Evolutionary conservation across 2,329 filamentous ascomycete species (phyloP).

Genomic region (Clonostachys rosea): DNA sequence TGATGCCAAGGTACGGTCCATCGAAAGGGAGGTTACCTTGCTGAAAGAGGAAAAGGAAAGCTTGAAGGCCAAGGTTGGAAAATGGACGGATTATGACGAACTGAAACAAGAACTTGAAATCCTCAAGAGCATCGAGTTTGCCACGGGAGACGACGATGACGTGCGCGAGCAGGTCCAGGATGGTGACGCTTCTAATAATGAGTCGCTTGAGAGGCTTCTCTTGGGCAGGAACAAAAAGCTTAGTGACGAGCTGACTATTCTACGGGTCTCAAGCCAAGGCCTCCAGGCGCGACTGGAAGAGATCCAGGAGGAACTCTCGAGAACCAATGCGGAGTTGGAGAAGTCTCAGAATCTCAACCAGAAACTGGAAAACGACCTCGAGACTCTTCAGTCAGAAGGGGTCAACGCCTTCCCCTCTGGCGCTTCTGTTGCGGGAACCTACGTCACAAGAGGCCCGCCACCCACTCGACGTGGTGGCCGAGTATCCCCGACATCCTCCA

Average conservation of each 20-base stretch:
- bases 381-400: constrained; percentile 80
- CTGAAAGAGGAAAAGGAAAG: constrained; percentile 77
- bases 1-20: constrained; percentile 69
- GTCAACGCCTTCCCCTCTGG: constrained; percentile 82
- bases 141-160: constrained; percentile 74
- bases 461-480: constrained; percentile 61
- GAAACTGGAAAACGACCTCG: constrained; percentile 87
- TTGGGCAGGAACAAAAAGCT: constrained; percentile 95
- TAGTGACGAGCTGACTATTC: constrained; percentile 84
- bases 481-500: constrained; percentile 90
- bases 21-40: constrained; percentile 73
- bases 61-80: constrained; percentile 76
- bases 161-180: constrained; percentile 31
- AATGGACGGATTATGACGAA: constrained; percentile 92
- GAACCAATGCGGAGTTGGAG: constrained; percentile 80
- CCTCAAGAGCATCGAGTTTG: constrained; percentile 96
- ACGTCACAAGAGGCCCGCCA: constrained; percentile 58
- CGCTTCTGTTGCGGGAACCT: constrained; percentile 89
- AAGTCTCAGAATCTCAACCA: constrained; percentile 79
- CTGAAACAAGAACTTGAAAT: constrained; percentile 95
- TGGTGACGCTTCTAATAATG: constrained; percentile 36
- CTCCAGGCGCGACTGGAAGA: constrained; percentile 74
- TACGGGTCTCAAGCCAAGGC: constrained; percentile 92
- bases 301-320: constrained; percentile 78
- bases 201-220: constrained; percentile 85